phyloP scores from a whole-genome alignment of 2,329 filamentous ascomycete species.

The Fusarium sp. region DNA sequence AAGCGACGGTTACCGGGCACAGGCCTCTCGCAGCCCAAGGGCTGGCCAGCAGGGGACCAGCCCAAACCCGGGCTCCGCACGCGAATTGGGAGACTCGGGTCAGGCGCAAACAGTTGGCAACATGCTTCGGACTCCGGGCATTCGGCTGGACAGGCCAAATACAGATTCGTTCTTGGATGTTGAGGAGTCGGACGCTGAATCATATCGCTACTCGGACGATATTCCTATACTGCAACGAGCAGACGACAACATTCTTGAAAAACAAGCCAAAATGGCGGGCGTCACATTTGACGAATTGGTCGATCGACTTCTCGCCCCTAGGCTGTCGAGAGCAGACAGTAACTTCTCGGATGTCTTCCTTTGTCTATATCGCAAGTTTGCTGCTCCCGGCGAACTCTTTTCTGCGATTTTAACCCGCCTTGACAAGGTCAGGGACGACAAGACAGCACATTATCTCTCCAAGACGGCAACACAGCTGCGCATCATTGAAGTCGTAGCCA shows the following conservation, averaged over 20 bases:
- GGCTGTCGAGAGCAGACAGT: slow-evolving; percentile 83
- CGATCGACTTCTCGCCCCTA: slow-evolving; percentile 82
- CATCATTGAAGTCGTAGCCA: slow-evolving; percentile 81
- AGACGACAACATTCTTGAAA: slow-evolving; percentile 66
- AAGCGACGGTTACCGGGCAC: slow-evolving; percentile 47
- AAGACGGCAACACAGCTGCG: slow-evolving; percentile 83
- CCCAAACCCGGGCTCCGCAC: slow-evolving; percentile 11
- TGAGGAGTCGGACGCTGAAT: slow-evolving; percentile 74
- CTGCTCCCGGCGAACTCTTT: slow-evolving; percentile 79
- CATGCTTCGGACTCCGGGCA: slow-evolving; percentile 60
- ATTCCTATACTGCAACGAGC: slow-evolving; percentile 71
- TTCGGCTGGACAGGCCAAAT: slow-evolving; percentile 58
- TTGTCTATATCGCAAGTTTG: slow-evolving; percentile 93
- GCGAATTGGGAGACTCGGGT: slow-evolving; percentile 33
- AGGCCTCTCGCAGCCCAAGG: slow-evolving; percentile 48
- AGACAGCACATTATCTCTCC: slow-evolving; percentile 71
- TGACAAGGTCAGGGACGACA: slow-evolving; percentile 72
- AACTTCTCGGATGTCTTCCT: slow-evolving; percentile 91
- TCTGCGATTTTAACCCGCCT: slow-evolving; percentile 79
- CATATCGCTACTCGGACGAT: slow-evolving; percentile 70
- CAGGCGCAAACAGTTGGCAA: slow-evolving; percentile 55
- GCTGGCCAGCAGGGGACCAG: slow-evolving; percentile 39
- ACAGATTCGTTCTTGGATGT: slow-evolving; percentile 69
- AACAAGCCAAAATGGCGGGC: slow-evolving; percentile 59
- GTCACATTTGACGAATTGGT: slow-evolving; percentile 75